Percentiles rank a stretch among this genome's conserved stretches.
These are phyloP conservation scores for Lipomyces spencermartinsiae DNA, from an alignment of 805 yeast genomes.

Conservation along the genomic window DNA sequence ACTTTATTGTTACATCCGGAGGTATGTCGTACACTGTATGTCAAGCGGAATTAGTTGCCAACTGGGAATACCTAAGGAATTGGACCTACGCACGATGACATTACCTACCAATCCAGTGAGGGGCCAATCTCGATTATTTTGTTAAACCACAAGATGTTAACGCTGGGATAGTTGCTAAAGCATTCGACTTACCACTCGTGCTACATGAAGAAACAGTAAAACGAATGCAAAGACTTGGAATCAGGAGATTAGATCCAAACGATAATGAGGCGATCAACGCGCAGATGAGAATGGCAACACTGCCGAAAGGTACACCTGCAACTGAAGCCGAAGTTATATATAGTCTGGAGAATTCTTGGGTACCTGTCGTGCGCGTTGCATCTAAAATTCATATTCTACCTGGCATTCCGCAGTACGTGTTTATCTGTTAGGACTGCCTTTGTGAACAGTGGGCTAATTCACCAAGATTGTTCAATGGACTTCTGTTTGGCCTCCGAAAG, in stretches of 20 bases:
- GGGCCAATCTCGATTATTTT: neutral
- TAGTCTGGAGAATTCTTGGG: constrained; percentile 70
- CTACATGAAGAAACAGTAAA: constrained; percentile 64
- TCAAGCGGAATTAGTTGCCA: neutral
- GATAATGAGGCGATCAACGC: constrained; percentile 59
- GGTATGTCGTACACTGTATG: constrained; percentile 43
- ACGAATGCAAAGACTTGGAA: constrained; percentile 60
- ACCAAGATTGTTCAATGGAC: constrained; percentile 57
- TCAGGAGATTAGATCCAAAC: constrained; percentile 45
- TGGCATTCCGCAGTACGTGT: constrained; percentile 68
- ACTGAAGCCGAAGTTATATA: constrained; percentile 46
- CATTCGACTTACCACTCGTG: constrained; percentile 58
- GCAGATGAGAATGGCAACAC: constrained; percentile 77
- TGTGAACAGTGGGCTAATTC: neutral
- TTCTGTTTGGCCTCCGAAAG: constrained; percentile 57
- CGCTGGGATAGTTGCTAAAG: constrained; percentile 57
- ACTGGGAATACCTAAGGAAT: constrained; percentile 51
- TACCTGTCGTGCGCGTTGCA: constrained; percentile 77
- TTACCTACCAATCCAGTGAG: constrained; percentile 67
- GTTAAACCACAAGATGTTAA: neutral
- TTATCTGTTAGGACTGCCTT: neutral
- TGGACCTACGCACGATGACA: constrained; percentile 92
- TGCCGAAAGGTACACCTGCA: constrained; percentile 57
- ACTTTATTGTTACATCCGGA: constrained; percentile 73
- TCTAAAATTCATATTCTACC: constrained; percentile 75